Percentiles rank a stretch among this genome's conserved stretches.
Evolutionary conservation across 352 stramenopile genomes (phyloP).

Genomic region (Pythium periplocum): DNA sequence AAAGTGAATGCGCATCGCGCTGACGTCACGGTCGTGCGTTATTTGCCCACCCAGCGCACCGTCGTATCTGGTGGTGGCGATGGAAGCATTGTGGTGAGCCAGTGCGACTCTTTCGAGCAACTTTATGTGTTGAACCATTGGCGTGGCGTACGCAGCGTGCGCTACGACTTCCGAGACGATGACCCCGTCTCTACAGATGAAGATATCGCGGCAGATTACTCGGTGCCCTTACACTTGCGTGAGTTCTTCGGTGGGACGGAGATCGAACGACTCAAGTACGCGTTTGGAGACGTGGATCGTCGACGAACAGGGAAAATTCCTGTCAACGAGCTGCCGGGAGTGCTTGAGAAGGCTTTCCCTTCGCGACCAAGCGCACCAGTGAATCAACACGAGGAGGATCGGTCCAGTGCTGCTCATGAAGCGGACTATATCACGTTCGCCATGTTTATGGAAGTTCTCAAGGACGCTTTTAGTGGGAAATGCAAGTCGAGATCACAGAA

Average conservation of each 20-base stretch:
- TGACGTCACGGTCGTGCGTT: constrained; percentile 20
- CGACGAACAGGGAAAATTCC: constrained; percentile 11
- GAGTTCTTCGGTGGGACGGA: constrained; percentile 30
- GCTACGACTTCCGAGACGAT: background rate
- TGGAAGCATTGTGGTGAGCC: constrained; percentile 28
- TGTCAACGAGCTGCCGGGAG: constrained; percentile 6
- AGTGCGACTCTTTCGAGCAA: constrained; percentile 27
- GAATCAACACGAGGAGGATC: no score
- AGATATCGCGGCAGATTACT: constrained; percentile 12
- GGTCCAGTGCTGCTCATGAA: no score
- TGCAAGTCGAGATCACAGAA: background rate
- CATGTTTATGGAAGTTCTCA: constrained; percentile 22
- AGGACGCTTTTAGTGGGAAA: constrained; percentile 12
- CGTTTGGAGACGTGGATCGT: constrained; percentile 18
- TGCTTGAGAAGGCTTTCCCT: constrained; percentile 24
- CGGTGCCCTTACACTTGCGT: constrained; percentile 22
- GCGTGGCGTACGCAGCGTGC: constrained; percentile 20
- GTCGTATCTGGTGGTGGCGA: constrained; percentile 26
- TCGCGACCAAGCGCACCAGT: background rate
- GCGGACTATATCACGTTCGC: constrained; percentile 13
- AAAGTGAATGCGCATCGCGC: constrained; percentile 20
- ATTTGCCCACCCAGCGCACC: constrained; percentile 11
- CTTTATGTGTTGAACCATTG: constrained; percentile 37
- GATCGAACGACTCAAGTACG: constrained; percentile 23
- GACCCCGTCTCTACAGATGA: no score